phyloP scores from a whole-genome alignment of 2,329 filamentous ascomycete species.

The Achaetomium macrosporum region DNA sequence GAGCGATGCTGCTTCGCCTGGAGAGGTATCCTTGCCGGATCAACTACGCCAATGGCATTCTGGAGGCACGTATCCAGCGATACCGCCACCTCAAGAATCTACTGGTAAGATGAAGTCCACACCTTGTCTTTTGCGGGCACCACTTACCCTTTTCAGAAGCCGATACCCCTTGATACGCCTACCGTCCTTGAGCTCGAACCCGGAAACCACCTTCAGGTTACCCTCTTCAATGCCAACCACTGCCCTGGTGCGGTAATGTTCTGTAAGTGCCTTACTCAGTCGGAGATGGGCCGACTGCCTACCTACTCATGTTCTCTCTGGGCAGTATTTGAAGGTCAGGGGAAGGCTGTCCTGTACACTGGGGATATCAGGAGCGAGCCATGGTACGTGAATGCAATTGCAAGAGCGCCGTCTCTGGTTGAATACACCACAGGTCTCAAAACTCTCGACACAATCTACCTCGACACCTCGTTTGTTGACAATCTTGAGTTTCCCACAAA shows the following conservation, averaged over 20 bases:
- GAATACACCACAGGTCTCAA: constrained; percentile 65
- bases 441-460: constrained; percentile 72
- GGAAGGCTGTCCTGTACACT: constrained; percentile 75
- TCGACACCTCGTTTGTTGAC: constrained; percentile 73
- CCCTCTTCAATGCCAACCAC: constrained; percentile 86
- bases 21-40: constrained; percentile 75
- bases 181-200: constrained; percentile 69
- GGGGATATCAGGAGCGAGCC: constrained; percentile 81
- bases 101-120: constrained; percentile 41
- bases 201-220: constrained; percentile 66
- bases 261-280: constrained; percentile 40
- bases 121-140: background rate
- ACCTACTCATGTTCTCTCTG: background rate
- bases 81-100: constrained; percentile 71
- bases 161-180: constrained; percentile 76
- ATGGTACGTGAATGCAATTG: constrained; percentile 75
- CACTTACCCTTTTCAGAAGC: constrained; percentile 46
- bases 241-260: constrained; percentile 92
- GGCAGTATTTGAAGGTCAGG: constrained; percentile 65
- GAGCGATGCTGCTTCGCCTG: constrained; percentile 71
- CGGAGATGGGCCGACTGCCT: background rate
- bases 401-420: constrained; percentile 64
- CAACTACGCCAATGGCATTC: constrained; percentile 70
- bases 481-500: constrained; percentile 52
- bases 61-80: constrained; percentile 67